Evolutionary conservation across 257 asterid genomes (phyloP), one percentile per base, ranked within the genome.

Genomic region (Solanum tarijense): DNA sequence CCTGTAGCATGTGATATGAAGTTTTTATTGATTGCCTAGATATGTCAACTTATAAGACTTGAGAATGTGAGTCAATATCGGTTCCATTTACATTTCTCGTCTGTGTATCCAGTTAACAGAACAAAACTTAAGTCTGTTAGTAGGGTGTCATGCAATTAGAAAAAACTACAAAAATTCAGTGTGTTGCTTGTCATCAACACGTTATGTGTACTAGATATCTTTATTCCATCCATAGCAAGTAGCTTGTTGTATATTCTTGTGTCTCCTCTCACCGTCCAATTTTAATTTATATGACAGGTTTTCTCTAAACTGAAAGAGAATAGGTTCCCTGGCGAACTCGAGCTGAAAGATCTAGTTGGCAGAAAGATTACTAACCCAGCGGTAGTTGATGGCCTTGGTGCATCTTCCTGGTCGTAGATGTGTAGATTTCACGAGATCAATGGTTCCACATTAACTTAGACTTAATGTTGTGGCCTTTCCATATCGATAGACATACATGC

Each of bases 311-410:
- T 97, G 43, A 95, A 91, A 88, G 94, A 92, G 93, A 89, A 91
- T 35, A 93, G 98, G 90, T 95, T 97, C 92, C 98, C 99, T 0
- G 97, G 98, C 34, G 99, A 97, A 90, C 94, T 97, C 52, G 99
- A 97, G 96, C 89, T 97, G 93, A 97, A 94, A 92, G 98, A 95
- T 29, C 92, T 93, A 86, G 84, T 97, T 66, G 90, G 90, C 87
- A 89, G 92, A 91, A 95, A 94, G 90, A 93, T 96, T 85, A 89
- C 96, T 35, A 90, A 43, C 88, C 91, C 96, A 12, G 91, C 95
- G 83, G 98, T 93, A 78, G 87, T 93, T 46, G 94, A 92, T 69
- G 94, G 91, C 38, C 73, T 90, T 71, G 89, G 88, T 62, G 90
- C 90, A 84, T 90, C 89, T 36, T 83, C 84, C 32, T 94, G 92